A percentile compares a stretch with the other conserved stretches of the same genome.
Conservation (phyloP, 257 asterid genomes). For the Pogostemon cablin region DNA sequence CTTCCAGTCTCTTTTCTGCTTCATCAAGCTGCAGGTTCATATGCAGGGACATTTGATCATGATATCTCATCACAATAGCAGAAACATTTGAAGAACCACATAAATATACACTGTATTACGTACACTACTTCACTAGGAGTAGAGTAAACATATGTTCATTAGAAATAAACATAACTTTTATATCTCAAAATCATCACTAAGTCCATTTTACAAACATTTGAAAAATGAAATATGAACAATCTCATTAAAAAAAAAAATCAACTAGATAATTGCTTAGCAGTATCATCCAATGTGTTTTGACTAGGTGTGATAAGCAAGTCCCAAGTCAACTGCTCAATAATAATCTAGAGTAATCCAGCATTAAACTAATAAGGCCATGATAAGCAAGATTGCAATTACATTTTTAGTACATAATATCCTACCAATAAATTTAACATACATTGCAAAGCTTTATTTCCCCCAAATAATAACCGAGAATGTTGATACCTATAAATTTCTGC, state of each 20-base stretch:
- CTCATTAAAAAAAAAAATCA: not conserved
- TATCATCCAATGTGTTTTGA: slow-evolving; percentile 11
- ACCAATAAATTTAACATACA: not conserved
- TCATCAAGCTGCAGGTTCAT: slow-evolving; percentile 53
- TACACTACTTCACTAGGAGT: slow-evolving; percentile 6
- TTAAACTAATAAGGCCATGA: not conserved
- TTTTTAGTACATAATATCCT: not conserved
- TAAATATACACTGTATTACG: slow-evolving; percentile 2
- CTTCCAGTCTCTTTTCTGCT: slow-evolving; percentile 61
- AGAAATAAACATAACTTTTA: not conserved
- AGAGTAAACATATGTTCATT: slow-evolving; percentile 14
- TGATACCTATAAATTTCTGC: slow-evolving; percentile 5
- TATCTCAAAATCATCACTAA: not conserved
- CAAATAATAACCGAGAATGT: not conserved
- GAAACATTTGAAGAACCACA: slow-evolving; percentile 13
- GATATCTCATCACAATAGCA: slow-evolving; percentile 22
- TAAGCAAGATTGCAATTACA: not conserved
- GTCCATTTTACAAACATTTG: slow-evolving; percentile 10
- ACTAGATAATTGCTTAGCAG: slow-evolving; percentile 11
- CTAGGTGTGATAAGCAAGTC: not conserved
- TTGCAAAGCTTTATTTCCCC: not conserved
- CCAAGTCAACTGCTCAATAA: slow-evolving; percentile 10
- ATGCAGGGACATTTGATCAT: slow-evolving; percentile 26
- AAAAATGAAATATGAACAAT: slow-evolving; percentile 19
- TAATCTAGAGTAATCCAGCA: slow-evolving; percentile 8